These are phyloP conservation scores for Parafenestella ontariensis DNA, from an alignment of 2,329 filamentous ascomycete genomes.

Conservation along the genomic window DNA sequence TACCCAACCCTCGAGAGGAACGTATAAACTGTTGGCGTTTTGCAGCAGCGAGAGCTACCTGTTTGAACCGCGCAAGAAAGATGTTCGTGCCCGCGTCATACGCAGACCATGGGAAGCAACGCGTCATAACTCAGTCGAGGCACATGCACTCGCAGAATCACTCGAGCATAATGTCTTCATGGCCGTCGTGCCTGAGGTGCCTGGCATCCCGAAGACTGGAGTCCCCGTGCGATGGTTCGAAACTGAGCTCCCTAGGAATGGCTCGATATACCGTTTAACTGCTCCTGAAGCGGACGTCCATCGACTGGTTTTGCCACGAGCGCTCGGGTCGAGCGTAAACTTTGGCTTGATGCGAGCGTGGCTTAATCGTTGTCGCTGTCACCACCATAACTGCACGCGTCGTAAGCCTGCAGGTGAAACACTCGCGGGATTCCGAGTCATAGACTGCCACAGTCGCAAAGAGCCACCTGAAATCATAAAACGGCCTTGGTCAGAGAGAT, in stretches of 20 bases:
- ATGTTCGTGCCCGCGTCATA: not conserved
- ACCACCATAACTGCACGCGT: not conserved
- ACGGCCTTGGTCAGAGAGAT: constrained; percentile 3
- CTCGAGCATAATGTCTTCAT: constrained; percentile 7
- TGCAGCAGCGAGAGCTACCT: constrained; percentile 5
- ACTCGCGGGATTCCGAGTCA: constrained; percentile 1
- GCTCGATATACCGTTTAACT: constrained; percentile 2
- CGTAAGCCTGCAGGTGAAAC: not conserved
- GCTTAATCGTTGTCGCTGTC: constrained; percentile 3
- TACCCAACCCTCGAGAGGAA: not conserved
- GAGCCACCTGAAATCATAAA: not conserved
- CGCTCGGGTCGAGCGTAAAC: not conserved
- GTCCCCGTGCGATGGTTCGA: constrained; percentile 5
- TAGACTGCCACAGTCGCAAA: constrained; percentile 4
- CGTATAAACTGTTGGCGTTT: not conserved
- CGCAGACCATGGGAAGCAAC: constrained; percentile 2
- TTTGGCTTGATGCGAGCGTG: constrained; percentile 1
- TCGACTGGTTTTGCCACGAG: not conserved
- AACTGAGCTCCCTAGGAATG: not conserved
- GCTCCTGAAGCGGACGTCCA: not conserved
- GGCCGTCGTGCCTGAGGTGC: not conserved
- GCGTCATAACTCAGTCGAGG: not conserved
- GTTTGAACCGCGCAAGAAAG: constrained; percentile 4
- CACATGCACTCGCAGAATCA: not conserved
- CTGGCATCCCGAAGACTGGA: not conserved